These are phyloP conservation scores for Pascua guehoae DNA, from an alignment of 1,284 basidiomycete species.

Conservation along the genomic window DNA sequence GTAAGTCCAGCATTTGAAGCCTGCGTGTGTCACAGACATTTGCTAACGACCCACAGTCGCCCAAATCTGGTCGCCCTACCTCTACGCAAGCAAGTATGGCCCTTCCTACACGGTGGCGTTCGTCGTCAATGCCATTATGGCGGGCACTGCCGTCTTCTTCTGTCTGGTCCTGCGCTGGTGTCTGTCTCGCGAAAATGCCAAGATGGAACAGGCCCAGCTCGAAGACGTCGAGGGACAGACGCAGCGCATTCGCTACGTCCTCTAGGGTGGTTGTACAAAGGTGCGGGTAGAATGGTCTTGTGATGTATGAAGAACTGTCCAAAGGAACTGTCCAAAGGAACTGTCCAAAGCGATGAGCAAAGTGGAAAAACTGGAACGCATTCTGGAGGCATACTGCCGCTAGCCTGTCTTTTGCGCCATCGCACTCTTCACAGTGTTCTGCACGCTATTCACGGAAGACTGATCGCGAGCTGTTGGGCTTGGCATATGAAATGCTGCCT, in stretches of 20 bases:
- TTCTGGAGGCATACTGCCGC: too few species aligned
- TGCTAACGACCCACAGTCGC: constrained; percentile 8
- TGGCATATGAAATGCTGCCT: too few species aligned
- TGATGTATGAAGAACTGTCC: too few species aligned
- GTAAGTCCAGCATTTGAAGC: not conserved
- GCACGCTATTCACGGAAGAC: too few species aligned
- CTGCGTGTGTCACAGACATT: constrained; percentile 19
- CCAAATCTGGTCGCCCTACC: constrained; percentile 39
- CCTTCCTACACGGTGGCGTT: constrained; percentile 35
- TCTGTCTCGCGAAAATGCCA: constrained; percentile 3
- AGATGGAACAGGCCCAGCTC: constrained; percentile 1
- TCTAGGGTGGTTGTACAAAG: not conserved
- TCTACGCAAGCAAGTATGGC: constrained; percentile 27
- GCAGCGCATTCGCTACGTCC: constrained; percentile 1
- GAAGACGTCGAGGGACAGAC: constrained; percentile 1
- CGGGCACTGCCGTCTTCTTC: constrained; percentile 18
- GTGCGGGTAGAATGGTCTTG: too few species aligned
- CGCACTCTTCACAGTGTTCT: too few species aligned
- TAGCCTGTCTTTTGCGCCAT: too few species aligned
- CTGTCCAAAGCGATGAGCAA: too few species aligned
- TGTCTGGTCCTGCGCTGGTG: constrained; percentile 31
- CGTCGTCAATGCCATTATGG: constrained; percentile 29
- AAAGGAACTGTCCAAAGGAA: too few species aligned
- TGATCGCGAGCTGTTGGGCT: too few species aligned
- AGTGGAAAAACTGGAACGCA: too few species aligned